Conservation (phyloP, 1,139 yeast species). For the Diutina siamensis region DNA sequence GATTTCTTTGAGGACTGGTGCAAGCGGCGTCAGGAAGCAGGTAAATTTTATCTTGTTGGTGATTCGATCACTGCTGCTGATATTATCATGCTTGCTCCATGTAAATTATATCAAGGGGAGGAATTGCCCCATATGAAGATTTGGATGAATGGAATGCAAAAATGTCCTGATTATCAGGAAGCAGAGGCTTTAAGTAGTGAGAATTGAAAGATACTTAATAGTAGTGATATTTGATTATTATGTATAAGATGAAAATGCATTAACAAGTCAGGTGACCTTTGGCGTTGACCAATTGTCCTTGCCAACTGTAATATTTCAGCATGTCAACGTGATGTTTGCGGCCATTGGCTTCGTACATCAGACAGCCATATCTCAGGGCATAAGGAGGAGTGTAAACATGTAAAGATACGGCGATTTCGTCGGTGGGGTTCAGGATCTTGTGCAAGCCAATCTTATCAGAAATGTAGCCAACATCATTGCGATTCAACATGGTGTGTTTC, state of each 20-base stretch:
- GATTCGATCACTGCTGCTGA: background rate
- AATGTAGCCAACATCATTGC: slow-evolving; percentile 54
- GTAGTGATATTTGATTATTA: background rate
- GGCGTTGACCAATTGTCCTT: slow-evolving; percentile 33
- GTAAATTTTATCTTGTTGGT: background rate
- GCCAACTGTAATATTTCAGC: slow-evolving; percentile 54
- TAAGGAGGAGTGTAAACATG: slow-evolving; percentile 75
- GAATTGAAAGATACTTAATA: background rate
- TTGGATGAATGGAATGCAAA: background rate
- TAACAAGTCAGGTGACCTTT: slow-evolving; percentile 23
- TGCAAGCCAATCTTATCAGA: slow-evolving; percentile 59
- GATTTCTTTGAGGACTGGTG: background rate
- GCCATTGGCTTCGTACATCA: slow-evolving; percentile 46
- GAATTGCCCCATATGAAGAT: background rate
- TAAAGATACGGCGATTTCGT: slow-evolving; percentile 49
- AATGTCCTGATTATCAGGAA: background rate
- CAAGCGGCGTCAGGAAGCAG: background rate
- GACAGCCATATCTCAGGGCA: slow-evolving; percentile 58
- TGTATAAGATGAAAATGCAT: no score
- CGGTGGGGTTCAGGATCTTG: slow-evolving; percentile 42
- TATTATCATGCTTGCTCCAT: background rate
- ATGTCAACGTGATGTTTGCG: slow-evolving; percentile 45
- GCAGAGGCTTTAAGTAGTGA: background rate
- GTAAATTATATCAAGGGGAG: background rate
- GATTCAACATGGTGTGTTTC: slow-evolving; percentile 23